phyloP scores from a whole-genome alignment of 1,284 basidiomycete genomes.

The Cutaneotrichosporon arboriforme region DNA sequence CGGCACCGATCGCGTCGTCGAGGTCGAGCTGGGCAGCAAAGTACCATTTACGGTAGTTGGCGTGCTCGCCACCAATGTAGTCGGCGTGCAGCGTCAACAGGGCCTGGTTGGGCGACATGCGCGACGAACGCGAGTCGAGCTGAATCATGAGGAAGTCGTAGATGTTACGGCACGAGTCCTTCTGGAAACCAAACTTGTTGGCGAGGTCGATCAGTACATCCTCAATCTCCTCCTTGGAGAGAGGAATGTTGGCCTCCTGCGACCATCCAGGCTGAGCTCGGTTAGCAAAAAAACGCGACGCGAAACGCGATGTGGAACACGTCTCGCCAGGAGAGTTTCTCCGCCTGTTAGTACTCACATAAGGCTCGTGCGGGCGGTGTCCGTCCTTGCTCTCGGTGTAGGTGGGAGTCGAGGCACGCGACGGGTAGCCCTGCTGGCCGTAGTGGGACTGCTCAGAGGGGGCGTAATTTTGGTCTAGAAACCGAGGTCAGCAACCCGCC shows the following conservation, averaged over 20 bases:
- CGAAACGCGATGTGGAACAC: neutral
- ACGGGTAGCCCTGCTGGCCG: constrained; percentile 34
- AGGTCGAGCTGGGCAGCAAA: constrained; percentile 98
- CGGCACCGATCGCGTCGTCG: constrained; percentile 91
- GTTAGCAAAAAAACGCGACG: constrained; percentile 2
- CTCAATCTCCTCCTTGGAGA: constrained; percentile 98
- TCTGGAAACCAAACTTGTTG: constrained; percentile 99
- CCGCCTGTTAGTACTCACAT: constrained; percentile 52
- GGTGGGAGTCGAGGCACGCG: constrained; percentile 47
- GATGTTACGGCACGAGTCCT: constrained; percentile 62
- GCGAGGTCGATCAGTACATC: constrained; percentile 96
- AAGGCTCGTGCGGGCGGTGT: constrained; percentile 55
- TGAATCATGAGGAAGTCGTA: constrained; percentile 99
- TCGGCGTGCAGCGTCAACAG: constrained; percentile 93
- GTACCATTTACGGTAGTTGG: constrained; percentile 99
- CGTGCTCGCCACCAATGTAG: constrained; percentile 95
- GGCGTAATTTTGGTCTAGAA: constrained; percentile 23
- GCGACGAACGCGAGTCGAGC: constrained; percentile 90
- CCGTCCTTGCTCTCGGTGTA: constrained; percentile 54
- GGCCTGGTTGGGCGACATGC: constrained; percentile 96
- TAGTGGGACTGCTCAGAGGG: constrained; percentile 35
- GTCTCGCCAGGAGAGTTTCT: neutral
- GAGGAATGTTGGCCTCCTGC: constrained; percentile 81
- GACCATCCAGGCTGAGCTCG: constrained; percentile 81
- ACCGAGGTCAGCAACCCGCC: too few species aligned